A percentile compares a stretch with the other conserved stretches of the same genome.
Conservation (phyloP, 1,139 yeast species). For the Yamadazyma diddensiae region DNA sequence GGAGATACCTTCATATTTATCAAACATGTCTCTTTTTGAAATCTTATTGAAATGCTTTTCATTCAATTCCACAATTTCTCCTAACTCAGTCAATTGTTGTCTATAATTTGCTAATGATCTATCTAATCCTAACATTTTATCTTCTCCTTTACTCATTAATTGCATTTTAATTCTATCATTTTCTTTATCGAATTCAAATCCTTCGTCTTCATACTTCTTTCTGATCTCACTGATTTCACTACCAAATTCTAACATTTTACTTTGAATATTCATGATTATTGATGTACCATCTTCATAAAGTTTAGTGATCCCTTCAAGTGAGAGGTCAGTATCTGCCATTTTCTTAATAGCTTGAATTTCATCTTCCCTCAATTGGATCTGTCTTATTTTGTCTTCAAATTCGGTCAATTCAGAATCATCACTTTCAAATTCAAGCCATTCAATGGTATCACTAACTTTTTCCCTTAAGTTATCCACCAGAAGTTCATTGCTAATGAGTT, state of each 20-base stretch:
- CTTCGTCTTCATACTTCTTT: conserved; percentile 37
- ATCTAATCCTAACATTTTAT: conserved; percentile 35
- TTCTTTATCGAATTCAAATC: conserved; percentile 50
- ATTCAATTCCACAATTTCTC: conserved; percentile 16
- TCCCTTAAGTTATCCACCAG: conserved; percentile 25
- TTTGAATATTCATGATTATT: conserved; percentile 41
- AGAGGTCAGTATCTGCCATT: conserved; percentile 32
- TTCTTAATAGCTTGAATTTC: conserved; percentile 22
- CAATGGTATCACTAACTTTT: conserved; percentile 50
- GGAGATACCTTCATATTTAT: conserved; percentile 30
- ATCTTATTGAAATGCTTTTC: conserved; percentile 24
- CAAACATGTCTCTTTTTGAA: conserved; percentile 34
- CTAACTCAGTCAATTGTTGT: conserved; percentile 29
- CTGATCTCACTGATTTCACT: conserved; percentile 41
- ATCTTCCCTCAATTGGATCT: conserved; percentile 18
- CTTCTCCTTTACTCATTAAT: conserved; percentile 31
- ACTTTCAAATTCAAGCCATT: conserved; percentile 80
- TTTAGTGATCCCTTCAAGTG: conserved; percentile 31
- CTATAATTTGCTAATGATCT: conserved; percentile 32
- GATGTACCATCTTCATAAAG: conserved; percentile 41
- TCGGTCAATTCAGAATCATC: conserved; percentile 50
- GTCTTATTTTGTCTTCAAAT: conserved; percentile 26
- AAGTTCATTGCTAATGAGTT: conserved; percentile 31
- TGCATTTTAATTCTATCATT: conserved; percentile 37
- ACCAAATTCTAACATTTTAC: conserved; percentile 42